Evolutionary conservation across 2,329 filamentous ascomycete species (phyloP).

Genomic region (Mariannaea elegans): DNA sequence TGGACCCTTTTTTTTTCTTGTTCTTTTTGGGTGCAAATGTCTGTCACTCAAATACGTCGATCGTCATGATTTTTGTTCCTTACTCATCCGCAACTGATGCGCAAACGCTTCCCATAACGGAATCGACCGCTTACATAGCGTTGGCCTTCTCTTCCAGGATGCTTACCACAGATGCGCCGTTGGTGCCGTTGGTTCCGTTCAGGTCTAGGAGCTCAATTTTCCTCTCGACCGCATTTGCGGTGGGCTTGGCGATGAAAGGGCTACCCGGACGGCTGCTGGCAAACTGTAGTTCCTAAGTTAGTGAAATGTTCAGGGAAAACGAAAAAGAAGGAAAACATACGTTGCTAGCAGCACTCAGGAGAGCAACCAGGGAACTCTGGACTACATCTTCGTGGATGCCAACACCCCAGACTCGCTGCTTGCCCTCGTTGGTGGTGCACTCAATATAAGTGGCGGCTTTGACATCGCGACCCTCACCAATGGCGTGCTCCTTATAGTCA

Average conservation of each 20-base stretch:
- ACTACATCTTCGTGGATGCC: conserved; percentile 94
- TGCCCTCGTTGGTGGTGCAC: conserved; percentile 74
- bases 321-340: conserved; percentile 62
- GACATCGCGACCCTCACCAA: conserved; percentile 79
- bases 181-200: conserved; percentile 20
- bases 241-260: conserved; percentile 65
- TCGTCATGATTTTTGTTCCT: conserved; percentile 2
- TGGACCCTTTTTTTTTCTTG: not conserved
- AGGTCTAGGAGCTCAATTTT: conserved; percentile 15
- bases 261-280: conserved; percentile 75
- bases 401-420: conserved; percentile 85
- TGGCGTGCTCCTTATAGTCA: conserved; percentile 96
- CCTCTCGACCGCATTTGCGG: conserved; percentile 43
- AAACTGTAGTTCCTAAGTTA: conserved; percentile 62
- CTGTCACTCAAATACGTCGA: not conserved
- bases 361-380: conserved; percentile 82
- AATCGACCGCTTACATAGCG: conserved; percentile 23
- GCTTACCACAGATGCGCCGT: conserved; percentile 25
- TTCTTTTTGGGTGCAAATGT: not conserved
- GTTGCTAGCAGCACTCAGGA: conserved; percentile 85
- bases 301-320: not conserved
- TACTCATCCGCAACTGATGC: not conserved
- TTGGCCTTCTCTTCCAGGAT: conserved; percentile 35
- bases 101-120: not conserved
- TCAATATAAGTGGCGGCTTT: conserved; percentile 98